A percentile compares a stretch with the other conserved stretches of the same genome.
These are phyloP conservation scores for Malus orientalis DNA, from an alignment of 306 rosid species.

Conservation along the genomic window DNA sequence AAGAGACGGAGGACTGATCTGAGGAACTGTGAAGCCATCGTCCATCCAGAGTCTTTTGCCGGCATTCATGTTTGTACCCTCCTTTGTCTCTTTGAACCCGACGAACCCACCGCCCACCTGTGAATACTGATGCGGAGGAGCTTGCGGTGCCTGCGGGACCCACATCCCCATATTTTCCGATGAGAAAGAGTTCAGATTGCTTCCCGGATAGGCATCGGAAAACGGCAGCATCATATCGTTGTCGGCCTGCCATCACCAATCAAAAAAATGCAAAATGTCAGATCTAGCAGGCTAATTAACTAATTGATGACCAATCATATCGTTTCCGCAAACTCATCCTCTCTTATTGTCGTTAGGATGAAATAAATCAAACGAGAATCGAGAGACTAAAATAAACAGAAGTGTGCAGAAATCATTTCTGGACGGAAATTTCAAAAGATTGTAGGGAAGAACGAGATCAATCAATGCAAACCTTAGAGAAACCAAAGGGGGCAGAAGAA, in stretches of 20 bases:
- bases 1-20: constrained; percentile 39
- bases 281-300: neutral
- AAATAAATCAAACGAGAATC: too few relatives aligned
- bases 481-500: constrained; percentile 33
- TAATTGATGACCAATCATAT: neutral
- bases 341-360: too few relatives aligned
- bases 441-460: neutral
- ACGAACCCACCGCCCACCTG: constrained; percentile 18
- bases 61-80: constrained; percentile 24
- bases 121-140: constrained; percentile 20
- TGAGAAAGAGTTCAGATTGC: constrained; percentile 27
- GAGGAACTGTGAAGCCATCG: constrained; percentile 78
- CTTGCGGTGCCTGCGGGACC: constrained; percentile 68
- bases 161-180: constrained; percentile 42
- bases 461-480: constrained; percentile 45
- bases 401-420: neutral
- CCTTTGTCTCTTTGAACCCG: constrained; percentile 36
- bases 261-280: neutral
- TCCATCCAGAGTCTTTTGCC: constrained; percentile 44
- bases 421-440: neutral
- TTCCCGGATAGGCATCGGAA: constrained; percentile 33
- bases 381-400: too few relatives aligned
- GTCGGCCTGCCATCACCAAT: constrained; percentile 34
- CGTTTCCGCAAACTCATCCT: too few relatives aligned
- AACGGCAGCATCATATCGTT: constrained; percentile 10